Evolutionary conservation across 2,329 filamentous ascomycete genomes (phyloP), one percentile per base, ranked within the genome.

Genomic region (Falciphora oryzae): DNA sequence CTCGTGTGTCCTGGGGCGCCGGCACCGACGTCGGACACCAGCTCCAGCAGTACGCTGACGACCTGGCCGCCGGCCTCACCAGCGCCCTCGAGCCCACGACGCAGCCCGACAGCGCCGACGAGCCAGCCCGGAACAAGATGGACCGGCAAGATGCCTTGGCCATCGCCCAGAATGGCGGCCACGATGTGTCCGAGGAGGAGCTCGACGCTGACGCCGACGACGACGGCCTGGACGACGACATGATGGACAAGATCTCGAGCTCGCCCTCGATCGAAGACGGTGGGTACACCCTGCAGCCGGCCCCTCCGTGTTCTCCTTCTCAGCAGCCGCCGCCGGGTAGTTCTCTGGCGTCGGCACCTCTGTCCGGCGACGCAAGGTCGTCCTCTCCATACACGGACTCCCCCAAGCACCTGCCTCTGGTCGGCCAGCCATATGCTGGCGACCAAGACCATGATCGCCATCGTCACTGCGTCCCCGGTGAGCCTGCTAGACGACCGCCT

Each of bases 261-360:
- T 98, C 94, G 72, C 95, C 95, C 74, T 98, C 94, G 71, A 99
- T 99, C 78, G 93, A 96, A 83, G 94, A 98, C 89, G 94, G 94
- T 99, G 88, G 85, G 93, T 95, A 81, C 80, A 78, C 77, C 78
- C 74, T 71, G 70, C 35, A 29, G 65, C 59, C 63, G 28, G 44
- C 66, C 70, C 67, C 72, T 76, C 70, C 73, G 75, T 67, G 80
- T 67, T 80, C 78, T 69, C 74, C 80, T 64, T 72, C 70, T 65
- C 74, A 72, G 67, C 71, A 72, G 65, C 70, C 71, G 67, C 64
- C 69, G 66, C 69, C 67, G 69, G 68, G 67, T 69, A 68, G 71
- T 68, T 68, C 69, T 67, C 70, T 71, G 71, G 72, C 72, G 70
- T 74, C 74, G 66, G 67, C 68, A 60, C 65, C 71, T 32, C 61